These are phyloP conservation scores for Astragalus membranaceus DNA, from an alignment of 306 rosid species.

Conservation along the genomic window DNA sequence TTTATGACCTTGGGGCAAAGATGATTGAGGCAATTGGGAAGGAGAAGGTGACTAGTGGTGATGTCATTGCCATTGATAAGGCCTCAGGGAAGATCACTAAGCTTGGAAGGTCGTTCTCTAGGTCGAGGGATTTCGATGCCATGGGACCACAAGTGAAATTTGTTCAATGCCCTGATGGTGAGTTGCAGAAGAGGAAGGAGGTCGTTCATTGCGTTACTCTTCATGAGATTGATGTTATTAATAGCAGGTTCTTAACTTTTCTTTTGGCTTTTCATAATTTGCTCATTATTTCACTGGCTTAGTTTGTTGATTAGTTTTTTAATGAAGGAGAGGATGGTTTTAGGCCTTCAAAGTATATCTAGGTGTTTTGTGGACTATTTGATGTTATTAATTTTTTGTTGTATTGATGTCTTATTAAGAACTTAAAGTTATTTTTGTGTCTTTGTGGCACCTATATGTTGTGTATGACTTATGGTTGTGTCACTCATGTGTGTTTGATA, in stretches of 20 bases:
- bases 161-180: slow-evolving; percentile 97
- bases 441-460: too few species aligned
- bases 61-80: slow-evolving; percentile 70
- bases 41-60: slow-evolving; percentile 94
- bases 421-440: too few species aligned
- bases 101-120: slow-evolving; percentile 85
- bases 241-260: slow-evolving; percentile 62
- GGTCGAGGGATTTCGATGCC: slow-evolving; percentile 96
- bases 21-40: slow-evolving; percentile 92
- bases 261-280: not conserved
- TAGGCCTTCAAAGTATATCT: too few species aligned
- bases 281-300: not conserved
- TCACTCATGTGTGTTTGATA: too few species aligned
- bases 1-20: slow-evolving; percentile 92
- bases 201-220: slow-evolving; percentile 96
- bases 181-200: slow-evolving; percentile 98
- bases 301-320: not conserved
- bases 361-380: too few species aligned
- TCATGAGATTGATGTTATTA: slow-evolving; percentile 97
- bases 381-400: too few species aligned
- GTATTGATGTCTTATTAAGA: too few species aligned
- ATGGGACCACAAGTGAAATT: slow-evolving; percentile 88
- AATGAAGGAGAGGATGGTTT: not conserved
- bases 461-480: too few species aligned
- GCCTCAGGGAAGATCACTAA: slow-evolving; percentile 91